Base-by-base conservation (phyloP, 2,329 filamentous ascomycete genomes). In the Boeremia lycopersici region DNA sequence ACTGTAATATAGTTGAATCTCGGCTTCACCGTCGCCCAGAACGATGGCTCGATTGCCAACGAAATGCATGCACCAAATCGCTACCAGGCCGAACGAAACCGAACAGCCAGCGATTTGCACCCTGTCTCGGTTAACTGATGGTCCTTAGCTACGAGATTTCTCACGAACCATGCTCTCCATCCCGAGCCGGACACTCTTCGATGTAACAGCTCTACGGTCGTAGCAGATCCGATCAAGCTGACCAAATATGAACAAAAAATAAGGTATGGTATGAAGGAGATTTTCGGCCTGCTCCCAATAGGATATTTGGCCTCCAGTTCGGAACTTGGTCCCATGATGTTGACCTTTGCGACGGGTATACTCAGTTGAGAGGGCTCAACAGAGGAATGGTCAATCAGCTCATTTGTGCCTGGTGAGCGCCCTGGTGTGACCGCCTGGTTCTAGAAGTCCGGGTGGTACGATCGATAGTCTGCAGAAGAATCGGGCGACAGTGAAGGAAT, bases 201-300 rank as follows among this genome's bases (percentile, higher is more conserved):
- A 70, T 95, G 89, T 46, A 96, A 85, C 54, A 96, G 78, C 73
- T 96, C 92, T 29, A 96, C 80, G 0, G 91, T 93, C 3, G 91
- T 91, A 45, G 86, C 82, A 43, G 90, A 88, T 58, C 92, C 92
- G 60, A 90, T 79, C 59, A 89, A 85, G 68, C 91, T 95, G 61
- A 88, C 81, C 38, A 89, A 75, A 64, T 84, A 89, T 1, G 86
- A 88, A 19, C 68, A 62, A n/a, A 73, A 64, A 15, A 73, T 69
- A 82, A 90, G 43, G 28, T 68, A 69, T 4, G 68, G 64, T 1
- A 73, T 63, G 49, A 78, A 80, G 12, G 74, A 74, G 53, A 79
- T 78, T 2, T 63, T 59, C 19, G 79, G 73, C 39, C 56, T 61
- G 10, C 69, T 70, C 19, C 75, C 74, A 3, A 71, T 52, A 3